Percentiles rank a stretch among this genome's conserved stretches.
Evolutionary conservation across 345 rosid species (phyloP).

Genomic region (Camelina neglecta): DNA sequence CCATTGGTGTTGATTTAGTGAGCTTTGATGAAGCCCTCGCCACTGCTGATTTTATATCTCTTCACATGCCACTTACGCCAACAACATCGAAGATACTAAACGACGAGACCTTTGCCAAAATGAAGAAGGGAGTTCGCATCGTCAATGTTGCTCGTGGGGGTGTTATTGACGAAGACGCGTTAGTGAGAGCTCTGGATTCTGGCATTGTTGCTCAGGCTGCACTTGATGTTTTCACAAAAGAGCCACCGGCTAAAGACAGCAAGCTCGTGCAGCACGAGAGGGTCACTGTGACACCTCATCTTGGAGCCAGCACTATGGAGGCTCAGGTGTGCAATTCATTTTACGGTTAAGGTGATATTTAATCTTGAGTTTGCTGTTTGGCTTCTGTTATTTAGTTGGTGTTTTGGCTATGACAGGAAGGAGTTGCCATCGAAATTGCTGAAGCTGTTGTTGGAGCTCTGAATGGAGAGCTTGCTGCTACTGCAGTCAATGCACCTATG

Average conservation of each 20-base stretch:
- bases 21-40: conserved; percentile 80
- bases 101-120: conserved; percentile 79
- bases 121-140: conserved; percentile 90
- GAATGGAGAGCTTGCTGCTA: conserved; percentile 88
- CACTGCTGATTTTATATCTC: conserved; percentile 79
- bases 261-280: conserved; percentile 79
- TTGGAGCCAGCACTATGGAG: conserved; percentile 90
- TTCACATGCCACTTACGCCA: conserved; percentile 92
- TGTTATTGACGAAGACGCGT: conserved; percentile 89
- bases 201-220: conserved; percentile 94
- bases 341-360: neutral
- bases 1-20: conserved; percentile 79
- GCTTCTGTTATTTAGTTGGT: conserved; percentile 27
- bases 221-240: conserved; percentile 82
- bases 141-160: conserved; percentile 95
- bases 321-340: conserved; percentile 66
- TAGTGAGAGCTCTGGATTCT: conserved; percentile 80
- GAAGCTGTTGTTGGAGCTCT: conserved; percentile 94
- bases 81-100: conserved; percentile 74
- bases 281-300: conserved; percentile 88
- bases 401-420: conserved; percentile 60
- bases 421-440: conserved; percentile 90
- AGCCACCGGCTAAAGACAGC: conserved; percentile 76
- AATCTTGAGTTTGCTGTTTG: neutral
- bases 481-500: conserved; percentile 96